phyloP scores from a whole-genome alignment of 2,329 filamentous ascomycete species.

The Elsinoe perseae region DNA sequence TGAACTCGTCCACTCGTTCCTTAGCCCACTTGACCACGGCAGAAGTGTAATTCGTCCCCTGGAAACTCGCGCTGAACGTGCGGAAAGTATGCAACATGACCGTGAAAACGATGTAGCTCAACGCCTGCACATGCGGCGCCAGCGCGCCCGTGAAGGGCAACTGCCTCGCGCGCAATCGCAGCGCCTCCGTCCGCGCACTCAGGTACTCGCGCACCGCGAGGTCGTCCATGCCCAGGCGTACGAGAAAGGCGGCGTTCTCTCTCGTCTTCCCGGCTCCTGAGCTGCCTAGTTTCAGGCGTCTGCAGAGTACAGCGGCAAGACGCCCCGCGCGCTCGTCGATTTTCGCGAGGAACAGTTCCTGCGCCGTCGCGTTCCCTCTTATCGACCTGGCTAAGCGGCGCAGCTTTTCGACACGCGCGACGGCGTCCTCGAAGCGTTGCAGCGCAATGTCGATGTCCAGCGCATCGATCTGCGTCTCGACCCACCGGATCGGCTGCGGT shows the following conservation, averaged over 20 bases:
- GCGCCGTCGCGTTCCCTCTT: slow-evolving; percentile 77
- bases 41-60: slow-evolving; percentile 79
- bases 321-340: slow-evolving; percentile 75
- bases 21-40: slow-evolving; percentile 99
- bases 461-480: slow-evolving; percentile 90
- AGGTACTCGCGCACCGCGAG: slow-evolving; percentile 81
- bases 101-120: slow-evolving; percentile 93
- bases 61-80: slow-evolving; percentile 48
- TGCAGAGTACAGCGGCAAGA: slow-evolving; percentile 67
- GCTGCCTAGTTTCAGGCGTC: slow-evolving; percentile 69
- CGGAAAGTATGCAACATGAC: slow-evolving; percentile 84
- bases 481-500: slow-evolving; percentile 91
- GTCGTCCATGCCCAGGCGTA: slow-evolving; percentile 82
- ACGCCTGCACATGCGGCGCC: slow-evolving; percentile 85
- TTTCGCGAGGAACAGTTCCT: slow-evolving; percentile 87
- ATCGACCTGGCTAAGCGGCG: slow-evolving; percentile 70
- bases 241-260: slow-evolving; percentile 74
- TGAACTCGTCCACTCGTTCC: slow-evolving; percentile 85
- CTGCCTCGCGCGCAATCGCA: slow-evolving; percentile 77
- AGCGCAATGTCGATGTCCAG: slow-evolving; percentile 93
- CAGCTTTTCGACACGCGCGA: slow-evolving; percentile 75
- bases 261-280: slow-evolving; percentile 70
- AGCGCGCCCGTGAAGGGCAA: slow-evolving; percentile 93
- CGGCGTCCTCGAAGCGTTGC: slow-evolving; percentile 78
- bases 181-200: slow-evolving; percentile 64